Base-by-base conservation (phyloP, 2,329 filamentous ascomycete species). In the Geosmithia flava region DNA sequence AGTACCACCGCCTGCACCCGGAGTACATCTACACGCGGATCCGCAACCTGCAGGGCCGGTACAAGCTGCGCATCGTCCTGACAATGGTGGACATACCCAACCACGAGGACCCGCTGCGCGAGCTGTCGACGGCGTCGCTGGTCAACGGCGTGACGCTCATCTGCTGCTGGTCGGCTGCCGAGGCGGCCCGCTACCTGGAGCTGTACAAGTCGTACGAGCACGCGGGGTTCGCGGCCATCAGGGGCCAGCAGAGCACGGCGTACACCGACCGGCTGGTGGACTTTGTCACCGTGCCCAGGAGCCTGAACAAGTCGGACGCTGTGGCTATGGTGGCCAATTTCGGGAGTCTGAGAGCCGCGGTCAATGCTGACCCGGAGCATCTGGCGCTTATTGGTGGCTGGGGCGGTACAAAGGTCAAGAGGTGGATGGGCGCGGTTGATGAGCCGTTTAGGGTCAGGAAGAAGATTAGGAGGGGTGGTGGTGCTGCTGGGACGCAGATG, bases 21-120 rank as follows among this genome's bases (percentile, higher is more conserved):
- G 93, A 98, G 66, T 98, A 98, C 70, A 88, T 98, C 58, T 97
- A 97, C 69, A 89, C 85, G 20, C 85, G 93, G 49, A 94, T 98
- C 55, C 83, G 85, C 47, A 80, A 82, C 45, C 72, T 98, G 4
- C 86, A 86, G 47, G 87, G 86, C 46, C 87, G 86, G 66, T 97
- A 94, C 68, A 84, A 82, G 54, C 75, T 98, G 19, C 86, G 93
- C 45, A 75, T 98, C 47, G 69, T 98, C 27, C 75, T 98, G 45
- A 82, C 84, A 19, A 89, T 97, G 79, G 90, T 97, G 23, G 93
- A 98, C 64, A 95, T 98, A 47, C 80, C 84, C 20, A 95, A 95
- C 59, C 93, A 97, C 58, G 88, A 97, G 64, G 89, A 95, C 50
- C 78, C 83, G 3, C 67, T 98, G 47, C 87, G 86, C 55, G 93